These are phyloP conservation scores for Ophiostoma fasciatum DNA, from an alignment of 2,329 filamentous ascomycete genomes.

Conservation along the genomic window DNA sequence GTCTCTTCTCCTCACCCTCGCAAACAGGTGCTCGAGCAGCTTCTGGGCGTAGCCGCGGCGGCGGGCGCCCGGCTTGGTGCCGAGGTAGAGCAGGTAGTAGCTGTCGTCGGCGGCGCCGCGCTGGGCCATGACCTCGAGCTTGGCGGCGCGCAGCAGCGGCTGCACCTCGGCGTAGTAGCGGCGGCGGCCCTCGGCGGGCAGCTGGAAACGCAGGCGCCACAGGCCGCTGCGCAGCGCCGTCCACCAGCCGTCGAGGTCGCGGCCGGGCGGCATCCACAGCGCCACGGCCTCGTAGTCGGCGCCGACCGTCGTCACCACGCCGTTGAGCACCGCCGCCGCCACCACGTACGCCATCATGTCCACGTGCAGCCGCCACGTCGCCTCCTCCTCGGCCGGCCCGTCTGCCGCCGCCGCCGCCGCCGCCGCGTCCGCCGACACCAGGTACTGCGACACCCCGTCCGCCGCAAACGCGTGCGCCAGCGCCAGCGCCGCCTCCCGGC, in stretches of 20 bases:
- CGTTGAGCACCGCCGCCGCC: constrained; percentile 59
- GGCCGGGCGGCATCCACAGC: constrained; percentile 65
- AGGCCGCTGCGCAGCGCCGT: constrained; percentile 60
- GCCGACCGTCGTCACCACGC: constrained; percentile 59
- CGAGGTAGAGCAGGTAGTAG: constrained; percentile 77
- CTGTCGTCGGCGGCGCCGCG: constrained; percentile 19
- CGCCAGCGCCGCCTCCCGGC: constrained; percentile 53
- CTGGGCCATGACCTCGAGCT: constrained; percentile 48
- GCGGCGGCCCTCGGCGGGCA: constrained; percentile 54
- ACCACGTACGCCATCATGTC: constrained; percentile 65
- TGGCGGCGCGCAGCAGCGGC: constrained; percentile 58
- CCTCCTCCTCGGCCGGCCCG: constrained; percentile 31
- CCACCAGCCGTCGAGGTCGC: constrained; percentile 57
- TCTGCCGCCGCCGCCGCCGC: constrained; percentile 27
- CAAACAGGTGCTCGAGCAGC: constrained; percentile 55
- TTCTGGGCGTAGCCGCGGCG: constrained; percentile 59
- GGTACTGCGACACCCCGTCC: constrained; percentile 61
- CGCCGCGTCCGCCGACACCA: constrained; percentile 44
- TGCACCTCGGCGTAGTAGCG: constrained; percentile 69
- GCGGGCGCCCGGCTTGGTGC: constrained; percentile 54
- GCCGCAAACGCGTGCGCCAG: constrained; percentile 65
- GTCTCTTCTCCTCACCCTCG: constrained; percentile 29
- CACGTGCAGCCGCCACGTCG: constrained; percentile 63
- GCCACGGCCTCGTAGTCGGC: constrained; percentile 64
- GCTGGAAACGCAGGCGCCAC: constrained; percentile 62